Conservation (phyloP, 1,284 basidiomycete genomes). For the Fomitopsis schrenkii region DNA sequence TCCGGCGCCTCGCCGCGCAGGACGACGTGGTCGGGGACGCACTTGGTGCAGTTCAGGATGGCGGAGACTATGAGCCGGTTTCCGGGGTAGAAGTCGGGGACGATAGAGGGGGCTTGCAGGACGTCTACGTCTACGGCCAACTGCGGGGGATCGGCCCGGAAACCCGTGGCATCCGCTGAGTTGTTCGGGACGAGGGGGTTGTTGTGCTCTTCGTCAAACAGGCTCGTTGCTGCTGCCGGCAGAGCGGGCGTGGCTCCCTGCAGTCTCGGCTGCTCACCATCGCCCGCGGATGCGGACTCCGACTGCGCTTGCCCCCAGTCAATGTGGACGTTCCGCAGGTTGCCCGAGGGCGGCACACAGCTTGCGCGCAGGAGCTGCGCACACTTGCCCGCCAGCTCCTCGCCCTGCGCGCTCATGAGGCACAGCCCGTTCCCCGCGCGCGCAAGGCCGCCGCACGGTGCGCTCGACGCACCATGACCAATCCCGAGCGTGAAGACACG, state of each 20-base stretch:
- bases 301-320: constrained; percentile 38
- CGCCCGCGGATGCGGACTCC: background rate
- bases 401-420: constrained; percentile 39
- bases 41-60: constrained; percentile 27
- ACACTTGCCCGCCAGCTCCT: constrained; percentile 45
- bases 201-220: background rate
- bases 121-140: constrained; percentile 29
- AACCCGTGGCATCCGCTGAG: background rate
- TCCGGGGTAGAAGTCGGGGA: constrained; percentile 41
- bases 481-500: constrained; percentile 56
- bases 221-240: background rate
- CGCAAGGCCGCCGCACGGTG: constrained; percentile 49
- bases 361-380: constrained; percentile 46
- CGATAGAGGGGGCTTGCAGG: constrained; percentile 40
- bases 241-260: background rate
- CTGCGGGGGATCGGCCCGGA: constrained; percentile 14
- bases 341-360: constrained; percentile 37
- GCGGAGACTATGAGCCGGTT: constrained; percentile 43
- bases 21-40: constrained; percentile 34
- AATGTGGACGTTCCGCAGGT: constrained; percentile 30
- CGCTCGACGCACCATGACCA: constrained; percentile 45
- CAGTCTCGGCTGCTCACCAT: background rate
- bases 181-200: background rate
- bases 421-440: constrained; percentile 45
- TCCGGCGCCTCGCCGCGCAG: constrained; percentile 34